Evolutionary conservation across 345 rosid species (phyloP).

Genomic region (Trapa bicornis): DNA sequence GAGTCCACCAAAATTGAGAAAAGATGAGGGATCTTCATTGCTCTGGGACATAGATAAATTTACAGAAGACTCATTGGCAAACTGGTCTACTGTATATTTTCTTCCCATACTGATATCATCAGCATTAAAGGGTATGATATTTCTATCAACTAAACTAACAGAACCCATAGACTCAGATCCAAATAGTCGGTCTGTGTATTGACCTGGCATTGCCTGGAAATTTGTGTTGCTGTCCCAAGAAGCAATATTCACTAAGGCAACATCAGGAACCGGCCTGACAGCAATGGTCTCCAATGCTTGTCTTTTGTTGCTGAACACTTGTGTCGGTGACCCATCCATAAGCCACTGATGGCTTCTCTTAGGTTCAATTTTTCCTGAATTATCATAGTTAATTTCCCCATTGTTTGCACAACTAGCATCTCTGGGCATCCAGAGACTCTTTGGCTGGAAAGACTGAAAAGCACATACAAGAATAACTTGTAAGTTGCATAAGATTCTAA

Average conservation of each 20-base stretch:
- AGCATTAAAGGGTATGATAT: conserved; percentile 17
- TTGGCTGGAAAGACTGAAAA: conserved; percentile 35
- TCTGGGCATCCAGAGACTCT: conserved; percentile 32
- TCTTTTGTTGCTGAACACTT: conserved; percentile 40
- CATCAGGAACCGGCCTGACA: conserved; percentile 19
- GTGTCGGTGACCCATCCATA: conserved; percentile 27
- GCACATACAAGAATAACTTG: conserved; percentile 3
- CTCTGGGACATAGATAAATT: conserved; percentile 32
- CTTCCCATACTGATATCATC: conserved; percentile 30
- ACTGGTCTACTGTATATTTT: conserved; percentile 28
- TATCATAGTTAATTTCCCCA: conserved; percentile 31
- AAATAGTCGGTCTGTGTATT: conserved; percentile 30
- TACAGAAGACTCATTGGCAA: conserved; percentile 21
- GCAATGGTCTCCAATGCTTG: conserved; percentile 34
- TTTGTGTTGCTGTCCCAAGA: conserved; percentile 26
- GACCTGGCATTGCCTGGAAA: conserved; percentile 34
- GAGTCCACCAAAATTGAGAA: conserved; percentile 34
- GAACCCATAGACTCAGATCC: conserved; percentile 25
- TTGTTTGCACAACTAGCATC: conserved; percentile 25
- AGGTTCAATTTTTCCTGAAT: conserved; percentile 34
- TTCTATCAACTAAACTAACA: conserved; percentile 28
- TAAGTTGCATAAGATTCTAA: background rate
- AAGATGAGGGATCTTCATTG: conserved; percentile 27
- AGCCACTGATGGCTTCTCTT: conserved; percentile 49
- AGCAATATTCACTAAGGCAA: conserved; percentile 21